These are phyloP conservation scores for Paracamarosporium sp. DNA, from an alignment of 2,329 filamentous ascomycete genomes.

Conservation along the genomic window DNA sequence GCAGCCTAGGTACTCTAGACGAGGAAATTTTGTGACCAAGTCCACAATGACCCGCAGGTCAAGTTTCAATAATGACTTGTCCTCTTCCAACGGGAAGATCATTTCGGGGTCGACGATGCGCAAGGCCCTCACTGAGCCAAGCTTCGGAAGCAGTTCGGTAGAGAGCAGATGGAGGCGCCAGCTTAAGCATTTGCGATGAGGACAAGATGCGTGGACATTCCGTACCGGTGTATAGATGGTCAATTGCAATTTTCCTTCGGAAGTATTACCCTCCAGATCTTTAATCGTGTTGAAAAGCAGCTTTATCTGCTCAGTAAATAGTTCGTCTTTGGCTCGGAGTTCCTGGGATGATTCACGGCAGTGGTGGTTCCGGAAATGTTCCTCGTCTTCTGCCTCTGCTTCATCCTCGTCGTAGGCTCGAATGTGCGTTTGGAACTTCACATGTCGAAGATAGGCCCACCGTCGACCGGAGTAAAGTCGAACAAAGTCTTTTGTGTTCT, in stretches of 20 bases:
- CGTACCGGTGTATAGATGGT: constrained; percentile 12
- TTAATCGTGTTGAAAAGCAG: constrained; percentile 16
- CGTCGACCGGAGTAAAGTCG: not conserved
- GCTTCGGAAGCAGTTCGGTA: constrained; percentile 1
- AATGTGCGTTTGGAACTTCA: not conserved
- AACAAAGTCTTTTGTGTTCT: not conserved
- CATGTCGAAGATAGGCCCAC: not conserved
- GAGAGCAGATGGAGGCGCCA: constrained; percentile 12
- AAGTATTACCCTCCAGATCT: constrained; percentile 10
- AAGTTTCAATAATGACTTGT: constrained; percentile 8
- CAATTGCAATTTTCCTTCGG: constrained; percentile 9
- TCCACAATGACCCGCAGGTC: constrained; percentile 13
- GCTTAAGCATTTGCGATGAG: constrained; percentile 8
- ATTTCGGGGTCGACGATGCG: not conserved
- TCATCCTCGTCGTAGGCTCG: not conserved
- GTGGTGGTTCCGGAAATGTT: not conserved
- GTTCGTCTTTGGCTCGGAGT: constrained; percentile 13
- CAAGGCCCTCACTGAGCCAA: constrained; percentile 4
- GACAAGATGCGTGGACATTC: not conserved
- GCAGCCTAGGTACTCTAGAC: constrained; percentile 7
- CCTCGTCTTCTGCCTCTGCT: not conserved
- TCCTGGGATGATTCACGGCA: constrained; percentile 16
- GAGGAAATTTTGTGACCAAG: constrained; percentile 9
- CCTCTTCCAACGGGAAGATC: constrained; percentile 1
- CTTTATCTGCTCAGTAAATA: constrained; percentile 17